phyloP scores from a whole-genome alignment of 2,329 filamentous ascomycete species.

The Pseudogymnoascus sp. region DNA sequence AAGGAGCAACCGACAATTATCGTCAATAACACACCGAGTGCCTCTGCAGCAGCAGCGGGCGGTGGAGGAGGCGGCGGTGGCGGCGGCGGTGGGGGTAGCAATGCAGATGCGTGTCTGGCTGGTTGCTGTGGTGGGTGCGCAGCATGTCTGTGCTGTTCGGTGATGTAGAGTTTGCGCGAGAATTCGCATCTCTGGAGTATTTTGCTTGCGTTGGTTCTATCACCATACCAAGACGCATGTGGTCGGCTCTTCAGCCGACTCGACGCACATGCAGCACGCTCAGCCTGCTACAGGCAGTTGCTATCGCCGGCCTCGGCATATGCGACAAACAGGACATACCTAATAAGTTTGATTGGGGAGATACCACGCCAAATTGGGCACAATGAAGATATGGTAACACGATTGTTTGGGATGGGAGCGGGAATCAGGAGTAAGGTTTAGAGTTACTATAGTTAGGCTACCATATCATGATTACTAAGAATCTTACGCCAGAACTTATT shows the following conservation, averaged over 20 bases:
- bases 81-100: background rate
- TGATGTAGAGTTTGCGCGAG: constrained; percentile 25
- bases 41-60: background rate
- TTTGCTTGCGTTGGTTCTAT: background rate
- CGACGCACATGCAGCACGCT: background rate
- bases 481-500: background rate
- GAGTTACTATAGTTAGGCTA: background rate
- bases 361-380: background rate
- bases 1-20: background rate
- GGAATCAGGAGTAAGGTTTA: background rate
- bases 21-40: background rate
- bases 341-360: background rate
- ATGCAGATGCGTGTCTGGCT: background rate
- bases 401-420: background rate
- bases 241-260: background rate
- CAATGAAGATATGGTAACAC: background rate
- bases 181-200: background rate
- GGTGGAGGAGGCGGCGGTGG: background rate
- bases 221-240: background rate
- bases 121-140: background rate
- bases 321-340: background rate
- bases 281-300: background rate
- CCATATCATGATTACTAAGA: background rate
- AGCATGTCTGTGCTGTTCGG: background rate
- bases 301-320: background rate